Evolutionary conservation across 2,329 filamentous ascomycete species (phyloP).

Genomic region (Grosmannia clavigera): DNA sequence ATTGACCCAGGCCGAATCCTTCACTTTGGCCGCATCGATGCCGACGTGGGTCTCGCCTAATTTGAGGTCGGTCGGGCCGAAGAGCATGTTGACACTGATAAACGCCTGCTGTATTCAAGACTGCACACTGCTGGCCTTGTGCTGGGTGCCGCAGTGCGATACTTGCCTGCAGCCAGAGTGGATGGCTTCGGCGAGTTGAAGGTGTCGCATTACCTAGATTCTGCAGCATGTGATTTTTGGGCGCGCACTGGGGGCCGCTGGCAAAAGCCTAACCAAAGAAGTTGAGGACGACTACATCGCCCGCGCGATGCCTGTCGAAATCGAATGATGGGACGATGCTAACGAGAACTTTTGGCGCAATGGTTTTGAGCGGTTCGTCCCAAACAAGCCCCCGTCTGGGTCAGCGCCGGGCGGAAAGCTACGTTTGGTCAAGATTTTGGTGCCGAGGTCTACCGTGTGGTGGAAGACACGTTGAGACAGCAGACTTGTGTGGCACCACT

Average conservation of each 20-base stretch:
- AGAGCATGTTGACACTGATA: slow-evolving; percentile 48
- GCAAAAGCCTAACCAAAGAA: slow-evolving; percentile 49
- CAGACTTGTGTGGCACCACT: slow-evolving; percentile 45
- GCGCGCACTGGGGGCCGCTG: slow-evolving; percentile 53
- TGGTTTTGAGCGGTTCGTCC: slow-evolving; percentile 42
- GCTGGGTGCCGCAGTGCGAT: slow-evolving; percentile 53
- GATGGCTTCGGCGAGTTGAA: slow-evolving; percentile 52
- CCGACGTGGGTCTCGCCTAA: neutral
- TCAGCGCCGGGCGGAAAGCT: slow-evolving; percentile 36
- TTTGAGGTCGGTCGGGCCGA: slow-evolving; percentile 33
- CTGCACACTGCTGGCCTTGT: slow-evolving; percentile 66
- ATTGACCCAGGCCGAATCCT: slow-evolving; percentile 42
- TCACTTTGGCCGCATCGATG: slow-evolving; percentile 48
- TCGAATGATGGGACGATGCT: slow-evolving; percentile 55
- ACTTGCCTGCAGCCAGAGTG: slow-evolving; percentile 39
- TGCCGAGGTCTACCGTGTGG: slow-evolving; percentile 60
- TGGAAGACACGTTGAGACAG: slow-evolving; percentile 57
- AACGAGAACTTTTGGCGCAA: slow-evolving; percentile 36
- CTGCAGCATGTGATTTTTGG: slow-evolving; percentile 54
- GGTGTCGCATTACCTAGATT: slow-evolving; percentile 58
- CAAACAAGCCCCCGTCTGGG: slow-evolving; percentile 27
- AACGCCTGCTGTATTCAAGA: slow-evolving; percentile 51
- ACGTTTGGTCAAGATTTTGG: slow-evolving; percentile 56
- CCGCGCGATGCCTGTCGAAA: slow-evolving; percentile 43
- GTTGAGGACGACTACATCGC: slow-evolving; percentile 45